phyloP scores from a whole-genome alignment of 1,139 yeast genomes.

The Pichia sp. region DNA sequence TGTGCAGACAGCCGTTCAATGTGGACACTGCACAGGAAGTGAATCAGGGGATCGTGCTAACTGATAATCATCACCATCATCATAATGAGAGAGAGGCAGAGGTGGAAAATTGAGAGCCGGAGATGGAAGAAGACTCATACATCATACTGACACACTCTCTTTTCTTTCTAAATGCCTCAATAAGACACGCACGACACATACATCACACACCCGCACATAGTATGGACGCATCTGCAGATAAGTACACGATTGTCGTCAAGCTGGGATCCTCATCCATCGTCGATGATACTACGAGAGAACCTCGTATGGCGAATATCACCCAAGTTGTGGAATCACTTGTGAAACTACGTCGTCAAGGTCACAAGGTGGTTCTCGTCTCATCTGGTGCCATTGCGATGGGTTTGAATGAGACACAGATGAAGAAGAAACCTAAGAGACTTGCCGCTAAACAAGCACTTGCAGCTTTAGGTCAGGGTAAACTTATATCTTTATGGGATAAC shows the following conservation, averaged over 20 bases:
- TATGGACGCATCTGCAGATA: no score
- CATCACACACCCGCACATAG: no score
- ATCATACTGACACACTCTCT: no score
- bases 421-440: slow-evolving; percentile 64
- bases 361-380: slow-evolving; percentile 78
- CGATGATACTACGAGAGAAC: slow-evolving; percentile 83
- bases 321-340: slow-evolving; percentile 85
- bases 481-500: slow-evolving; percentile 88
- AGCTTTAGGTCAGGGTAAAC: slow-evolving; percentile 88
- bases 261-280: slow-evolving; percentile 89
- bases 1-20: slow-evolving; percentile 81
- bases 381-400: slow-evolving; percentile 99
- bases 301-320: slow-evolving; percentile 87
- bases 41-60: slow-evolving; percentile 16
- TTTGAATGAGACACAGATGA: slow-evolving; percentile 62
- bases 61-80: no score
- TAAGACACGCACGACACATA: no score
- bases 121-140: no score
- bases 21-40: slow-evolving; percentile 20
- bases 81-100: no score
- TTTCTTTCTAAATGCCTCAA: no score
- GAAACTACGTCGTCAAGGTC: slow-evolving; percentile 77
- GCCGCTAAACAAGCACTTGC: slow-evolving; percentile 90
- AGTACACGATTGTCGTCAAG: slow-evolving; percentile 69
- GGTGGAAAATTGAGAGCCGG: no score